Percentiles rank a stretch among this genome's conserved stretches.
phyloP scores from a whole-genome alignment of 2,329 filamentous ascomycete species.

The Tolypocladium paradoxum region DNA sequence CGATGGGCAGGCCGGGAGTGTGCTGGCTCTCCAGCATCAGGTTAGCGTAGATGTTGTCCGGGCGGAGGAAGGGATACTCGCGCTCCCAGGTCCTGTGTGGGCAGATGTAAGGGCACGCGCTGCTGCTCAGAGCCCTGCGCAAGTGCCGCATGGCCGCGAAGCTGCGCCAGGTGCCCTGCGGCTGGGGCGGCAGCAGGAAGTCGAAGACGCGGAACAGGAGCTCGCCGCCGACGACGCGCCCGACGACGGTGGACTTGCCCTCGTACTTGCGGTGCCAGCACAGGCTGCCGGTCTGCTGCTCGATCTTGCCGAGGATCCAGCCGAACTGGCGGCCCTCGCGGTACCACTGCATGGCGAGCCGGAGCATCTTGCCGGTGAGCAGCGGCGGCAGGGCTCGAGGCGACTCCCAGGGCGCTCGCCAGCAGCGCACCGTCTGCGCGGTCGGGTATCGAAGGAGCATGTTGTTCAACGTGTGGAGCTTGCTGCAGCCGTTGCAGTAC shows the following conservation, averaged over 20 bases:
- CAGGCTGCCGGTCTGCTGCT: not conserved
- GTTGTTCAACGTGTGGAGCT: not conserved
- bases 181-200: not conserved
- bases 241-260: not conserved
- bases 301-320: not conserved
- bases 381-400: not conserved
- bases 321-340: not conserved
- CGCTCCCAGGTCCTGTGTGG: not conserved
- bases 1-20: no score
- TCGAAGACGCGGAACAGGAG: not conserved
- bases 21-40: not conserved
- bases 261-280: not conserved
- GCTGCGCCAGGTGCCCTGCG: no score
- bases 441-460: no score
- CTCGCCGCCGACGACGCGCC: not conserved
- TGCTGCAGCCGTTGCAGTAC: not conserved
- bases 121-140: no score
- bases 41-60: not conserved
- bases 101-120: not conserved
- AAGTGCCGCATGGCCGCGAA: no score
- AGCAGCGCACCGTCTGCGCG: no score
- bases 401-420: no score
- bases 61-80: not conserved
- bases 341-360: not conserved
- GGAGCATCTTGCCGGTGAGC: not conserved